Evolutionary conservation across 2,329 filamentous ascomycete species (phyloP), one percentile per base, ranked within the genome.

Genomic region (Diaporthe velutina): DNA sequence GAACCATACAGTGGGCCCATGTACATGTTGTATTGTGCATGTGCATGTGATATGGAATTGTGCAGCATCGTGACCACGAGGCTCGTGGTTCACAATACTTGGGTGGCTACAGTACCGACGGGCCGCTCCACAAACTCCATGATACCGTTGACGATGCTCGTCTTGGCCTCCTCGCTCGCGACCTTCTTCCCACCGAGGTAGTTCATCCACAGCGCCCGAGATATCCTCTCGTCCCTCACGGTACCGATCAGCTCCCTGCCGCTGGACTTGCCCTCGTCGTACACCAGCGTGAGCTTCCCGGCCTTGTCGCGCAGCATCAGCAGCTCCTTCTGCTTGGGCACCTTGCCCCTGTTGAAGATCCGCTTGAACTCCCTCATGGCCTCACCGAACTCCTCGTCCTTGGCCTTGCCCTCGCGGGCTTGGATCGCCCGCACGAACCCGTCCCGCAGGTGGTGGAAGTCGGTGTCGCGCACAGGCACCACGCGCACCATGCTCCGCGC

Each of bases 361-460:
- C 84, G 86, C 84, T 96, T 95, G 85, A 98, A 98, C 5, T 93
- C 89, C 77, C 90, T 90, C 85, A 98, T 90, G 0, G 94, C 90
- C 19, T 87, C 83, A 19, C 94, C 94, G 80, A 98, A 98, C 0
- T 86, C 87, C 76, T 97, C 95, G 78, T 96, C 94, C 33, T 90
- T 88, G 82, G 91, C 84, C 54, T 89, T 86, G 52, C 89, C 87
- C 30, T 88, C 87, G 77, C 93, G 91, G 12, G 90, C 93, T 71
- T 94, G 94, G 77, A 99, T 93, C 30, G 94, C 94, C 8, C 95
- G 91, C 75, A 98, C 94, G 86, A 96, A 97, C 1, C 94, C 97
- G 81, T 99, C 97, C 54, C 96, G 91, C 76, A 99, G 84, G 83
- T 99, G 97, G 78, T 93, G 91, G 84, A 98, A 98, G 83, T 98